phyloP scores from a whole-genome alignment of 306 rosid genomes.

The Vicia faba region DNA sequence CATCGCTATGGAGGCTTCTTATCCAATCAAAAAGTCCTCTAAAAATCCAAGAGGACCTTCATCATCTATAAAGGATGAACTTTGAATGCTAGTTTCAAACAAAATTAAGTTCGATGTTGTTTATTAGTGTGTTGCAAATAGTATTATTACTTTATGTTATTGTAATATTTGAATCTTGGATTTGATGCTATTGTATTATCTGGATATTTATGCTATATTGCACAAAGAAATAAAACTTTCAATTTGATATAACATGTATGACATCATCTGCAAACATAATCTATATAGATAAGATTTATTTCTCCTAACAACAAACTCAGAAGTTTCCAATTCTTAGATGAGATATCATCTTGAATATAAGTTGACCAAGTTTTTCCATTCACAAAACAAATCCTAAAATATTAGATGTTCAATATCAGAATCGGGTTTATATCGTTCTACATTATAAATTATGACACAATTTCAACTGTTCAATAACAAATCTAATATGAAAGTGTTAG shows the following conservation, averaged over 20 bases:
- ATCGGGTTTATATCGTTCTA: too few relatives aligned
- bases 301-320: too few relatives aligned
- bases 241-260: neutral
- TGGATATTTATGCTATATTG: constrained; percentile 8
- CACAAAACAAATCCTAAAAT: too few relatives aligned
- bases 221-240: constrained; percentile 31
- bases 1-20: constrained; percentile 79
- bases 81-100: neutral
- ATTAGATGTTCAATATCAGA: too few relatives aligned
- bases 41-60: constrained; percentile 12
- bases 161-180: neutral
- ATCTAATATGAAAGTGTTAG: too few relatives aligned
- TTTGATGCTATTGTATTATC: constrained; percentile 24
- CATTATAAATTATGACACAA: too few relatives aligned
- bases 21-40: constrained; percentile 72
- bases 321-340: too few relatives aligned
- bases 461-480: too few relatives aligned
- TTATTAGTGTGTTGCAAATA: constrained; percentile 24
- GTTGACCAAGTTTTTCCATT: too few relatives aligned
- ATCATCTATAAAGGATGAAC: constrained; percentile 3
- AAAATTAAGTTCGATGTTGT: constrained; percentile 6
- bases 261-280: too few relatives aligned
- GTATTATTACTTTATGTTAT: constrained; percentile 21
- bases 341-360: too few relatives aligned
- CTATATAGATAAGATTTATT: too few relatives aligned